Percentiles rank a stretch among this genome's conserved stretches.
Evolutionary conservation across 352 stramenopile genomes (phyloP).

Genomic region (Globisporangium perplexum): DNA sequence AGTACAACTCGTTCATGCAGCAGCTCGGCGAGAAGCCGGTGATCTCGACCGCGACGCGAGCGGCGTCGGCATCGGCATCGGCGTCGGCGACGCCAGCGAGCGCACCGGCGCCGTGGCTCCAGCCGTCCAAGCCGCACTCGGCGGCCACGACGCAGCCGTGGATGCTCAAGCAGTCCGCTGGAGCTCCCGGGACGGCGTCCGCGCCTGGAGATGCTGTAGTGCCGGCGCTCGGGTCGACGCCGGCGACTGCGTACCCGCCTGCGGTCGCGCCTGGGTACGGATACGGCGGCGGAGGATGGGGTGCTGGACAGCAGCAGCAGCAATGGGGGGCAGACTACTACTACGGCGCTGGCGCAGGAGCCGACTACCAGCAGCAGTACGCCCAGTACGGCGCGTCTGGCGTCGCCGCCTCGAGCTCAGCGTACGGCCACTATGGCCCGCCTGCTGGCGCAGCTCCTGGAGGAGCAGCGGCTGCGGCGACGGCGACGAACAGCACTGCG

Average conservation of each 20-base stretch:
- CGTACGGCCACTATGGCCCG: slow-evolving; percentile 31
- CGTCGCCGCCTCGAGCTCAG: not conserved
- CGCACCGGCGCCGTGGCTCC: slow-evolving; percentile 51
- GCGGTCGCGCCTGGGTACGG: slow-evolving; percentile 30
- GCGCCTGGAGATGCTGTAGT: slow-evolving; percentile 13
- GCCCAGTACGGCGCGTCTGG: slow-evolving; percentile 20
- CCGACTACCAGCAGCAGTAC: slow-evolving; percentile 29
- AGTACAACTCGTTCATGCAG: slow-evolving; percentile 86
- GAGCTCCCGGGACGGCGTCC: slow-evolving; percentile 29
- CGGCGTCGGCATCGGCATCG: too few relatives aligned
- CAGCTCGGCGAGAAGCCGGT: slow-evolving; percentile 75
- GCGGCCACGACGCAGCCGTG: slow-evolving; percentile 42
- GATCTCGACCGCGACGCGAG: slow-evolving; percentile 51
- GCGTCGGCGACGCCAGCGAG: not conserved
- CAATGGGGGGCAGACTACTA: slow-evolving; percentile 40
- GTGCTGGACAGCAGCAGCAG: slow-evolving; percentile 16
- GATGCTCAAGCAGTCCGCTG: slow-evolving; percentile 49
- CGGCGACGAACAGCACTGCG: slow-evolving; percentile 1
- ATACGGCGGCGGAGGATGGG: slow-evolving; percentile 11
- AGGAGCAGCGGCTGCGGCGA: too few relatives aligned
- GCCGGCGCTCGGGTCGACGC: slow-evolving; percentile 31
- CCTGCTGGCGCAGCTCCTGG: slow-evolving; percentile 6
- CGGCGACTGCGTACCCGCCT: slow-evolving; percentile 45
- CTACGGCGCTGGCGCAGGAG: slow-evolving; percentile 24
- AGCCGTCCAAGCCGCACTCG: slow-evolving; percentile 44